Evolutionary conservation across 371 early-diverging fungal genomes (phyloP).

Genomic region (Mucor irregularis): DNA sequence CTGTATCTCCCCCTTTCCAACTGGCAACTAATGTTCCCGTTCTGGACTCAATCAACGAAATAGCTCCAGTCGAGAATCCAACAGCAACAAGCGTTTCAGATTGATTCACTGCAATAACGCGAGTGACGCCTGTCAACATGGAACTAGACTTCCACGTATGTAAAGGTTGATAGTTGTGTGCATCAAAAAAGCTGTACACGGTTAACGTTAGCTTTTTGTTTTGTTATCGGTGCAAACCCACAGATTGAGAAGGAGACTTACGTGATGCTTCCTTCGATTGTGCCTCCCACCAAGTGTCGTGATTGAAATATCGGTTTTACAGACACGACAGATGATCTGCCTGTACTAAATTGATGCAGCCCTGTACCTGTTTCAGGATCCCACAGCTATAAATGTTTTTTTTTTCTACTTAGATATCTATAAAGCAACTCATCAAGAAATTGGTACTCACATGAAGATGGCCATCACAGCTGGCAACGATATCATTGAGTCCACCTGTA

Average conservation of each 20-base stretch:
- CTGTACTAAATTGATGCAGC: slow-evolving; percentile 54
- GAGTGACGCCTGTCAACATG: slow-evolving; percentile 34
- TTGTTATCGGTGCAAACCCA: no score
- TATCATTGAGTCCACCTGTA: slow-evolving; percentile 46
- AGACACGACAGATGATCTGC: slow-evolving; percentile 49
- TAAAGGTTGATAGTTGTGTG: slow-evolving; percentile 32
- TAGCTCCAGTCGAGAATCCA: slow-evolving; percentile 60
- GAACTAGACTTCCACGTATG: slow-evolving; percentile 55
- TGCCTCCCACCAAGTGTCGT: slow-evolving; percentile 58
- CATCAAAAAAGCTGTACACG: slow-evolving; percentile 42
- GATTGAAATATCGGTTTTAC: slow-evolving; percentile 60
- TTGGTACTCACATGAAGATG: slow-evolving; percentile 64
- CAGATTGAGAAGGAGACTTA: slow-evolving; percentile 28
- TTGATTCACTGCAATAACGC: slow-evolving; percentile 48
- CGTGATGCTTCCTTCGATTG: slow-evolving; percentile 45
- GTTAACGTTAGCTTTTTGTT: background rate
- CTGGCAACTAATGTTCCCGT: slow-evolving; percentile 63
- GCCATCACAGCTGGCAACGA: slow-evolving; percentile 70
- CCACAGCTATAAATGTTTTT: slow-evolving; percentile 67
- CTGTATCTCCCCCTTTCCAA: slow-evolving; percentile 69
- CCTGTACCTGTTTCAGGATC: slow-evolving; percentile 59
- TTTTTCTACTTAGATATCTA: no score
- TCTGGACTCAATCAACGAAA: slow-evolving; percentile 60
- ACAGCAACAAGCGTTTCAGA: slow-evolving; percentile 62
- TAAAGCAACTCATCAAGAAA: no score